Base-by-base conservation (phyloP, 768 basidiomycete genomes). In the Hydnum rufescens region DNA sequence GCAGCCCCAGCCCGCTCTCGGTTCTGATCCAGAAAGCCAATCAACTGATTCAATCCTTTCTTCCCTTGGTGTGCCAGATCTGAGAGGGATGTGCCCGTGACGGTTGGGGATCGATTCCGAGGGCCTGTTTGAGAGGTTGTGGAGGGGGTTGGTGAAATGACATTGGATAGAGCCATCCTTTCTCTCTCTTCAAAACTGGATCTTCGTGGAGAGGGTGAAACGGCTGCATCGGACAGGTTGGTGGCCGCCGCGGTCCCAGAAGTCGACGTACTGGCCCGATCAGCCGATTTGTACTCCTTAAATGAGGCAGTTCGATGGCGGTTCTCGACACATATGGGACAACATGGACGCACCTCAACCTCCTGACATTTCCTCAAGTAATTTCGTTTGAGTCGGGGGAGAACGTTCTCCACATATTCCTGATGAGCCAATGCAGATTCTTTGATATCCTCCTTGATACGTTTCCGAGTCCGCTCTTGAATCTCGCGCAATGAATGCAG, bases 11-110 rank as follows among this genome's bases (percentile, higher is more conserved):
- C 79, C 76, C 63, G 85, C 83, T 46, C 55, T 61, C 63, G 86
- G 60, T 49, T 8, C 55, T 60, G 64, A 5, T 65, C 87, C 52
- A 92, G 68, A 60, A 89, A 78, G 5, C 80, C 83, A 53, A 87
- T 89, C 49, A 92, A 68, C 54, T 85, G 83, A 59, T 84, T 88
- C 16, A 93, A 65, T 58, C 87, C 84, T 60, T 75, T 80, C 70
- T 90, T 93, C 55, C 86, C 84, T 64, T 90, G 87, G 56, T 82
- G 79, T 3, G 89, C 90, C 30, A 93, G 68, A 66, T 95, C 90
- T 8, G 81, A 80, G 60, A 95, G 78, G 75, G 1, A 78, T 81
- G 1, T 1, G 8, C 8, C 26, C 2, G 81, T 78, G n/a, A 75
- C 74, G 2, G 86, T 81, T 18, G 89, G 85, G 3, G 83, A 85